phyloP scores from a whole-genome alignment of 140 eudicot genomes.

The Senecio squalidus region DNA sequence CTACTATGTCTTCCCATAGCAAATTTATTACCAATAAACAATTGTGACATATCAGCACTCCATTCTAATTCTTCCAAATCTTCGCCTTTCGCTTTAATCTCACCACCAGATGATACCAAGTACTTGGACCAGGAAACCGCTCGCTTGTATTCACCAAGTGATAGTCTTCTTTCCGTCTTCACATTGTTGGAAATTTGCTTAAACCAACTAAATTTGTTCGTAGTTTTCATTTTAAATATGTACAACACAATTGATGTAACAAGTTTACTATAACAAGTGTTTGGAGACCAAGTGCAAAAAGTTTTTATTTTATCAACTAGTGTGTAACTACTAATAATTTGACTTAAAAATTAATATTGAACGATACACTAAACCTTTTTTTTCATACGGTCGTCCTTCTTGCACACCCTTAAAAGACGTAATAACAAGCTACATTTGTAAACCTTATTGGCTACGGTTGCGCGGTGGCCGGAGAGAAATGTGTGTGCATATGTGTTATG shows the following conservation, averaged over 20 bases:
- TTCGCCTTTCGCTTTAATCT: conserved; percentile 61
- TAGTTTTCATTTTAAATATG: conserved; percentile 8
- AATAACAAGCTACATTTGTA: neutral
- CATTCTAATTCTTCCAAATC: conserved; percentile 44
- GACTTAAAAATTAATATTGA: too few species aligned
- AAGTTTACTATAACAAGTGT: too few species aligned
- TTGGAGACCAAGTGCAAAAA: too few species aligned
- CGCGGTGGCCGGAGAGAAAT: too few species aligned
- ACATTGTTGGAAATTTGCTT: conserved; percentile 58
- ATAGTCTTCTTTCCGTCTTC: conserved; percentile 59
- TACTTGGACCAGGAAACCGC: conserved; percentile 88
- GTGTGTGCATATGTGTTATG: conserved; percentile 12
- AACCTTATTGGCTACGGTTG: neutral
- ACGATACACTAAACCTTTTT: neutral
- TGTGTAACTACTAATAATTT: too few species aligned
- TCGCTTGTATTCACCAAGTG: conserved; percentile 69
- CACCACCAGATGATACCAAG: conserved; percentile 74
- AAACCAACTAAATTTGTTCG: conserved; percentile 61
- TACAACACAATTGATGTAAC: neutral
- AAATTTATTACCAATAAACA: conserved; percentile 76
- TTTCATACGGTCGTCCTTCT: neutral
- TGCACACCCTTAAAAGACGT: neutral
- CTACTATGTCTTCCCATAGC: conserved; percentile 86
- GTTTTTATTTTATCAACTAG: too few species aligned
- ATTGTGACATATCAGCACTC: conserved; percentile 96